phyloP scores from a whole-genome alignment of 495 filamentous ascomycete species.

The Lasiosphaeria miniovina region DNA sequence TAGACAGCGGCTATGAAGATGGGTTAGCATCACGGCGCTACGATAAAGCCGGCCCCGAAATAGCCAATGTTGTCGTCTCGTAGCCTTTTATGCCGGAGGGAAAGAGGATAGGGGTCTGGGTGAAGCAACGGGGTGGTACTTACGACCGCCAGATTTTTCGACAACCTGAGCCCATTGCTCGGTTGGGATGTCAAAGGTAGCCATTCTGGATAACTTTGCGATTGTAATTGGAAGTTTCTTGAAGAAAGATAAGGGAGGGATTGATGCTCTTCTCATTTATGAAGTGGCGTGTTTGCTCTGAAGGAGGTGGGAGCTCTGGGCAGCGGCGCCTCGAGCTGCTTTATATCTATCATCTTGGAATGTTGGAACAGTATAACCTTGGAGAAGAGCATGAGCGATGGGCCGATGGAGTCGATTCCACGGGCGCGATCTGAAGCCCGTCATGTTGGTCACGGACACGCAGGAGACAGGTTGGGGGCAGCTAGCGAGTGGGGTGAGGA shows the following conservation, averaged over 20 bases:
- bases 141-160: slow-evolving; percentile 69
- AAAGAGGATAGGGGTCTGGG: not conserved
- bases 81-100: slow-evolving; percentile 3
- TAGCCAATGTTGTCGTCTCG: not conserved
- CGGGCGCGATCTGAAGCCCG: too few relatives aligned
- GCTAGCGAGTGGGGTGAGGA: too few relatives aligned
- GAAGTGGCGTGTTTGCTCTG: too few relatives aligned
- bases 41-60: too few relatives aligned
- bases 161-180: slow-evolving; percentile 87
- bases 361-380: too few relatives aligned
- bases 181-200: slow-evolving; percentile 53
- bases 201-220: slow-evolving; percentile 23
- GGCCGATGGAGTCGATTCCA: too few relatives aligned
- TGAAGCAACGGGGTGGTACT: slow-evolving; percentile 20
- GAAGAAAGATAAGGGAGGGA: not conserved
- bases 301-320: too few relatives aligned
- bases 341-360: too few relatives aligned
- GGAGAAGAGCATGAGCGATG: too few relatives aligned
- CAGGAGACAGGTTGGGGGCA: too few relatives aligned
- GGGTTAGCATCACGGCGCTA: not conserved
- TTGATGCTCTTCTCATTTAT: not conserved
- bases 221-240: slow-evolving; percentile 4
- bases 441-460: too few relatives aligned
- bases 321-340: too few relatives aligned
- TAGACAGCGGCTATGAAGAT: slow-evolving; percentile 54